A percentile compares a stretch with the other conserved stretches of the same genome.
Evolutionary conservation across 768 basidiomycete species (phyloP).

Genomic region (Pleurotus djamor): DNA sequence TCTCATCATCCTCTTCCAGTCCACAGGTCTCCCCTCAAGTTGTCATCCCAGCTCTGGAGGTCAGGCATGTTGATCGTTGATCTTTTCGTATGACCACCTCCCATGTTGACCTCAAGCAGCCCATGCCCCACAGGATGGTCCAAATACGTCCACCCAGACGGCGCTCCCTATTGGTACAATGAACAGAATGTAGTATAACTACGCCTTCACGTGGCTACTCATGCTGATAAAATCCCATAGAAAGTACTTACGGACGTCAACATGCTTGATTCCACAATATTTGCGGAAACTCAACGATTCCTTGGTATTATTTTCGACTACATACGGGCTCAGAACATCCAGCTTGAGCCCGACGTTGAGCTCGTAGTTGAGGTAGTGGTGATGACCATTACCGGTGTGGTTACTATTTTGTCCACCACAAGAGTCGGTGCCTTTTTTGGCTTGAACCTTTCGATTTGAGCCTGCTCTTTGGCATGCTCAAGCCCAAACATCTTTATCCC

Average conservation of each 20-base stretch:
- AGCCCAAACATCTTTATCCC: conserved; percentile 20
- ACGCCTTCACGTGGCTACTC: background rate
- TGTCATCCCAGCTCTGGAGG: background rate
- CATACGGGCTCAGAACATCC: conserved; percentile 12
- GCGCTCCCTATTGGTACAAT: conserved; percentile 1
- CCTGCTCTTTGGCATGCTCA: conserved; percentile 14
- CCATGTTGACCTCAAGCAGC: background rate
- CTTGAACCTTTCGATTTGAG: conserved; percentile 28
- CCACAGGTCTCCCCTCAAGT: background rate
- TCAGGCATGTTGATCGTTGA: too few relatives aligned
- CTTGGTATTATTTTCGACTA: conserved; percentile 13
- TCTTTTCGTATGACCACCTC: background rate
- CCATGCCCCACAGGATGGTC: background rate
- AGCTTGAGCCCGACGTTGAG: conserved; percentile 24
- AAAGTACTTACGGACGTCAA: conserved; percentile 23
- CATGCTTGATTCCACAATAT: conserved; percentile 13
- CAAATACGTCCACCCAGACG: conserved; percentile 5
- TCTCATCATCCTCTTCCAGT: background rate
- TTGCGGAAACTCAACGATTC: conserved; percentile 11
- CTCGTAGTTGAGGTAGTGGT: conserved; percentile 35
- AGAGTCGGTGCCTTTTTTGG: conserved; percentile 38
- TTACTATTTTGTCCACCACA: conserved; percentile 43
- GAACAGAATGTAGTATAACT: background rate
- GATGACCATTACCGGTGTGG: conserved; percentile 23
- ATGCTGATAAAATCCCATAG: background rate